Percentiles rank a stretch among this genome's conserved stretches.
Conservation (phyloP, 495 filamentous ascomycete genomes). For the Saxophila tyrrhenica region DNA sequence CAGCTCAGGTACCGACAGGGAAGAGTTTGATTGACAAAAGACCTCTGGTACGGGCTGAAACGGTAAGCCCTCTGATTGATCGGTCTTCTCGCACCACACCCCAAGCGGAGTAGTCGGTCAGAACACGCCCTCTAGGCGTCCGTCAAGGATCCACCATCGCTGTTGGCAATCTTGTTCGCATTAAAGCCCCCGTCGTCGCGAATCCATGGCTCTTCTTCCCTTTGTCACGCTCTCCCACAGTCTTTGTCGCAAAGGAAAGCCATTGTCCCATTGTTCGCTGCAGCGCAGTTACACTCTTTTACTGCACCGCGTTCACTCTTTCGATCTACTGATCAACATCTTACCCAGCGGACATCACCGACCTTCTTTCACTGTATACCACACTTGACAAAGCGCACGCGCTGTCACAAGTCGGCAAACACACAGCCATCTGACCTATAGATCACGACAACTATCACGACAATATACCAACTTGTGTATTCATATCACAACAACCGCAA, state of each 20-base stretch:
- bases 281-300: conserved; percentile 6
- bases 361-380: not conserved
- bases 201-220: not conserved
- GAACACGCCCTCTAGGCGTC: not conserved
- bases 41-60: not conserved
- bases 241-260: not conserved
- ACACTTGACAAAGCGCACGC: not conserved
- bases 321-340: not conserved
- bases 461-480: not conserved
- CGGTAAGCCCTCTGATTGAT: not conserved
- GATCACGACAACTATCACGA: not conserved
- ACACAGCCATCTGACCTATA: no score
- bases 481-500: not conserved
- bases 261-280: conserved; percentile 4
- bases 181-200: not conserved
- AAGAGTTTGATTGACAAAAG: not conserved
- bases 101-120: not conserved
- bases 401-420: not conserved
- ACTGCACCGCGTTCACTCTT: conserved; percentile 1
- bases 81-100: not conserved
- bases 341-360: not conserved
- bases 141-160: not conserved
- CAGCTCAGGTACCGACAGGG: not conserved
- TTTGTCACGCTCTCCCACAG: not conserved
- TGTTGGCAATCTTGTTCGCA: conserved; percentile 1